These are phyloP conservation scores for Penicillium ochrochloron DNA, from an alignment of 495 filamentous ascomycete species.

Conservation along the genomic window DNA sequence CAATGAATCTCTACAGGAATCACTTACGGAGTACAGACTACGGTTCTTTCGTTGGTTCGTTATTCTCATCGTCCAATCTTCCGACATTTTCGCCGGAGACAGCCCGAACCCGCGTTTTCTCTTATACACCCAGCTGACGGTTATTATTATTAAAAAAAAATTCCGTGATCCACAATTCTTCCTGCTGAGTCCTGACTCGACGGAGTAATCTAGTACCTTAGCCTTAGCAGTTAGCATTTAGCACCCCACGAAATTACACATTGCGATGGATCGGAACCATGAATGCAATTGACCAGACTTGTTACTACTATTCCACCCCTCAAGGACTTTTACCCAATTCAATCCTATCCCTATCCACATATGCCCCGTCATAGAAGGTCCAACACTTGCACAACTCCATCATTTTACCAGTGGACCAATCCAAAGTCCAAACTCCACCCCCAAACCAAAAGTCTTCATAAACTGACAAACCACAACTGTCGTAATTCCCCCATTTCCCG, in stretches of 20 bases:
- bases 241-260: background rate
- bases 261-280: background rate
- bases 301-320: background rate
- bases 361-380: background rate
- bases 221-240: no score
- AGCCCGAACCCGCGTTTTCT: background rate
- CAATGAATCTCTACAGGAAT: background rate
- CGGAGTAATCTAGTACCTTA: background rate
- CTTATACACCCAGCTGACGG: background rate
- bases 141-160: constrained; percentile 2
- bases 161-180: background rate
- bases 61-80: background rate
- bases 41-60: background rate
- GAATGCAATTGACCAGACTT: background rate
- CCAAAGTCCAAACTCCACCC: background rate
- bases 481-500: background rate
- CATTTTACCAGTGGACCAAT: background rate
- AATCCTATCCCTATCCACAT: background rate
- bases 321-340: constrained; percentile 8
- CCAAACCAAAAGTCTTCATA: background rate
- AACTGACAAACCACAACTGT: background rate
- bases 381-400: background rate
- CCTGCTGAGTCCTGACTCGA: background rate
- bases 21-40: no score
- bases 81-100: background rate